Percentiles rank a stretch among this genome's conserved stretches.
phyloP scores from a whole-genome alignment of 352 stramenopile genomes.

The Globisporangium nagaii region DNA sequence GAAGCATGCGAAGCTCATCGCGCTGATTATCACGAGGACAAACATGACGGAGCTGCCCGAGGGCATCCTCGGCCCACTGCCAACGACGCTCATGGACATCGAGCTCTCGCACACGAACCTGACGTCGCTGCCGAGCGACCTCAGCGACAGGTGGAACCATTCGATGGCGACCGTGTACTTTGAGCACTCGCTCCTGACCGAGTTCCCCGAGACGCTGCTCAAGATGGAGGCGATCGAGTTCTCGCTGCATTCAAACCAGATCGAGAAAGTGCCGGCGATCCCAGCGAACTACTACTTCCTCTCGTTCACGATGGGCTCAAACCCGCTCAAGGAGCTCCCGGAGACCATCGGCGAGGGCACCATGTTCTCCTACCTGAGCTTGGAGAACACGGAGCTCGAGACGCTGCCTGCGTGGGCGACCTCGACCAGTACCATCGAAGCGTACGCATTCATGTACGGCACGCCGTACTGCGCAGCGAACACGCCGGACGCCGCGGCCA shows the following conservation, averaged over 20 bases:
- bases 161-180: slow-evolving; percentile 15
- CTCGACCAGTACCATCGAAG: slow-evolving; percentile 5
- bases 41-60: slow-evolving; percentile 6
- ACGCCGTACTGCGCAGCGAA: not conserved
- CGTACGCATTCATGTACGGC: not conserved
- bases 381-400: not conserved
- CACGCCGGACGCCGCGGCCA: not conserved
- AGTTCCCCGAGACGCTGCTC: not conserved
- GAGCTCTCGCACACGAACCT: slow-evolving; percentile 19
- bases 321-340: not conserved
- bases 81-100: slow-evolving; percentile 12
- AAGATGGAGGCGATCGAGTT: not conserved
- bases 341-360: not conserved
- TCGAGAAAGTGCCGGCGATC: not conserved
- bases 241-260: not conserved
- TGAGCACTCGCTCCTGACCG: slow-evolving; percentile 13
- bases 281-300: not conserved
- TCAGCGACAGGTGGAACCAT: slow-evolving; percentile 14
- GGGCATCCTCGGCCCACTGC: slow-evolving; percentile 1
- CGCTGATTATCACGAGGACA: not conserved
- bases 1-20: not conserved
- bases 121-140: slow-evolving; percentile 7
- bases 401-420: slow-evolving; percentile 2
- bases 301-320: not conserved
- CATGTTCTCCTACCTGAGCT: not conserved